Evolutionary conservation across 208 protist species (phyloP), one percentile per base, ranked within the genome.

Genomic region (Leishmania mexicana): DNA sequence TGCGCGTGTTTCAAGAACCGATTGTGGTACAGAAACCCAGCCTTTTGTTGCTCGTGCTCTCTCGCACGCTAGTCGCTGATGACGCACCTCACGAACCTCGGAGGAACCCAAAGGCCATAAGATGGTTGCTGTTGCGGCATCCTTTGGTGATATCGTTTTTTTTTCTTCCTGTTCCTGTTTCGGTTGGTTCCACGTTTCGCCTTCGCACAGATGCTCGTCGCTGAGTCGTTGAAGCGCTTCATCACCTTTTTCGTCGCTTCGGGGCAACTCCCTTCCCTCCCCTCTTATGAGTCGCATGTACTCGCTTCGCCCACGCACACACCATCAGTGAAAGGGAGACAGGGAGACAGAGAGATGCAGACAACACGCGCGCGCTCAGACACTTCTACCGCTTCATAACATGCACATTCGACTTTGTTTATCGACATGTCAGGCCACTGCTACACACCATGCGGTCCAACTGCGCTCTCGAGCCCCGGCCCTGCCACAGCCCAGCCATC

Each of bases 231-330:
- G 57, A 62, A 62, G 7, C 57, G n/a, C 38, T 15, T 42, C 13
- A 49, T 1, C 40, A 1, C 17, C 17, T 71, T 24, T 24, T 71
- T 24, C 49, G 65, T 28, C 40, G 40, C 6, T 31, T 47, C 49
- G 10, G 28, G 24, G 65, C 62, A 68, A 19, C 11, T 0, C 38
- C 38, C 38, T 71, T 38, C 13, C 17, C 11, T 28, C 35, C 35
- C n/a, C 60, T 67, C 57, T n/a, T 62, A n/a, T n/a, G 62, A 68
- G 15, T 68, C 68, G 35, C 68, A 15, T 73, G 31, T 73, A 47
- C 21, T 7, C 24, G 11, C 42, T 47, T 47, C 38, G 21, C 45
- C 1, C 28, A 0, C 68, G 42, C 68, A 73, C 68, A 73, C 45
- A 3, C 28, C 31, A 3, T 8, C 28, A 1, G 42, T 51, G 42